These are phyloP conservation scores for Coemansia sp. DNA, from an alignment of 192 early-diverging fungal species.

Conservation along the genomic window DNA sequence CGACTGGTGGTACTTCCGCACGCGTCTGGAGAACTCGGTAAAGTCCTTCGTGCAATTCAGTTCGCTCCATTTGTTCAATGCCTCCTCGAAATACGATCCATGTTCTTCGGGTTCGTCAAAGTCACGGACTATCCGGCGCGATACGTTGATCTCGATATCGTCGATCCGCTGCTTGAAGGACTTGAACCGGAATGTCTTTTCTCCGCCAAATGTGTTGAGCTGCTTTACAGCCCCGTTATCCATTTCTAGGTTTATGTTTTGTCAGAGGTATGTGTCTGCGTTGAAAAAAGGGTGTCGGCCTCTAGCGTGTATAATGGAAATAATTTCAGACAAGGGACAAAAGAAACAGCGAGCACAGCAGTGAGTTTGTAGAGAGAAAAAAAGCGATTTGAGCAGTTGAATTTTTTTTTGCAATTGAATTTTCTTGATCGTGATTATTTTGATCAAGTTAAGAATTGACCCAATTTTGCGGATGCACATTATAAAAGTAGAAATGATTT, in stretches of 20 bases:
- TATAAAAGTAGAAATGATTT: no score
- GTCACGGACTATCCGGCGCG: conserved; percentile 61
- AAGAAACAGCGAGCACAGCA: no score
- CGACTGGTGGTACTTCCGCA: no score
- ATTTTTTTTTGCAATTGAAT: no score
- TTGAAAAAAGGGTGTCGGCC: background rate
- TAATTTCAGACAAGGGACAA: no score
- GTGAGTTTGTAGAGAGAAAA: no score
- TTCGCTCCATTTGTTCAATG: conserved; percentile 81
- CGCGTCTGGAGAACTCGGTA: conserved; percentile 63
- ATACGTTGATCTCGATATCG: conserved; percentile 80
- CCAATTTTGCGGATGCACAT: no score
- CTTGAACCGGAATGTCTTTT: conserved; percentile 47
- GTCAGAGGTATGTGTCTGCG: background rate
- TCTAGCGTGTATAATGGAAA: background rate
- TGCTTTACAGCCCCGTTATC: conserved; percentile 31
- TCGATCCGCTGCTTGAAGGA: conserved; percentile 62
- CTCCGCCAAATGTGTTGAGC: conserved; percentile 49
- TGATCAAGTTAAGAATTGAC: no score
- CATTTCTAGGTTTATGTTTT: background rate
- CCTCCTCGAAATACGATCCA: conserved; percentile 83
- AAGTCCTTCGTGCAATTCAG: conserved; percentile 88
- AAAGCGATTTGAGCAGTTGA: no score
- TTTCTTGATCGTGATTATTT: no score
- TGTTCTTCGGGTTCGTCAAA: conserved; percentile 61